Evolutionary conservation across 2,329 filamentous ascomycete genomes (phyloP).

Genomic region (Paraphaeosphaeria minitans): DNA sequence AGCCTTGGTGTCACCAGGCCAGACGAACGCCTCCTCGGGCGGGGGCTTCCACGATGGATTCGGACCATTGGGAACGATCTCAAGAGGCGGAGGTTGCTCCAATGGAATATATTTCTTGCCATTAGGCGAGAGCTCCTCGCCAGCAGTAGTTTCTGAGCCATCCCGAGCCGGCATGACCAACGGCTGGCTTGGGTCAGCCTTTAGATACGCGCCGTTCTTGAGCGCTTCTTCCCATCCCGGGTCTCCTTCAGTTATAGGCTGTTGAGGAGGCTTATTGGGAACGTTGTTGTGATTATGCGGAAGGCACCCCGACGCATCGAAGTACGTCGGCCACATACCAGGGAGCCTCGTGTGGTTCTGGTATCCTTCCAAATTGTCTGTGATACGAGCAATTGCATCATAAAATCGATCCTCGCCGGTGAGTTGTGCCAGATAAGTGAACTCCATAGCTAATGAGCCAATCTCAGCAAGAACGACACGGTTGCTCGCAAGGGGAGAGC

Average conservation of each 20-base stretch:
- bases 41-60: conserved; percentile 22
- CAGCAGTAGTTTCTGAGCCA: conserved; percentile 16
- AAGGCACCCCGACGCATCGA: conserved; percentile 51
- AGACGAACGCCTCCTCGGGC: conserved; percentile 15
- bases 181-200: conserved; percentile 14
- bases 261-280: conserved; percentile 33
- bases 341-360: conserved; percentile 53
- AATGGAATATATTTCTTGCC: conserved; percentile 43
- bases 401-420: conserved; percentile 55
- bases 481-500: conserved; percentile 47
- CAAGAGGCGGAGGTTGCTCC: conserved; percentile 35
- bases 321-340: conserved; percentile 56
- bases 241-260: conserved; percentile 21
- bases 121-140: conserved; percentile 30
- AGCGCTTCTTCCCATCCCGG: conserved; percentile 4
- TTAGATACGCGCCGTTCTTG: conserved; percentile 9
- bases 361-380: conserved; percentile 49
- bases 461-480: conserved; percentile 54
- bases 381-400: conserved; percentile 55
- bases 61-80: conserved; percentile 26
- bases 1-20: conserved; percentile 20
- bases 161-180: conserved; percentile 3
- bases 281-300: conserved; percentile 22
- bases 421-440: conserved; percentile 54
- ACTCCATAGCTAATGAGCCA: conserved; percentile 56